These are phyloP conservation scores for Grosmannia clavigera DNA, from an alignment of 2,329 filamentous ascomycete species.

Conservation along the genomic window DNA sequence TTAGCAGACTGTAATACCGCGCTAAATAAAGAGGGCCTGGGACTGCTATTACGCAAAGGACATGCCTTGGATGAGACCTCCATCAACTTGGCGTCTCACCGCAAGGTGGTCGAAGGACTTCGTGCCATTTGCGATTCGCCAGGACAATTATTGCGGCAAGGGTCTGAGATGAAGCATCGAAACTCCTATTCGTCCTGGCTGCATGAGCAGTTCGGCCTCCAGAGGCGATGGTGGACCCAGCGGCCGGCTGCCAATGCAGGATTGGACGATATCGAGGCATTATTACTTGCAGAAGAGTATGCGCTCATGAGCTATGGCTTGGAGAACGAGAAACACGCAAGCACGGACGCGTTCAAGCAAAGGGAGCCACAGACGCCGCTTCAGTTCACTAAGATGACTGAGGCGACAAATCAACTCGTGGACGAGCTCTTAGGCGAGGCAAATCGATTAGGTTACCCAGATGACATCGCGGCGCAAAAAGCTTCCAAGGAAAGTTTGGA, in stretches of 20 bases:
- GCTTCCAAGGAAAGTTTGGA: conserved; percentile 16
- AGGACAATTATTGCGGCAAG: background rate
- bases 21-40: background rate
- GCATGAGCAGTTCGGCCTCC: conserved; percentile 7
- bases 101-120: conserved; percentile 6
- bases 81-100: background rate
- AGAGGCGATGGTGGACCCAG: conserved; percentile 8
- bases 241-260: conserved; percentile 2
- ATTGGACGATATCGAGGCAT: conserved; percentile 4
- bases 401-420: conserved; percentile 18
- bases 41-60: background rate
- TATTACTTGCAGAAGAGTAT: conserved; percentile 7
- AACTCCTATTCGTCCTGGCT: conserved; percentile 8
- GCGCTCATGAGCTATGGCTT: background rate
- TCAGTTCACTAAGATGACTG: conserved; percentile 9
- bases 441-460: conserved; percentile 13
- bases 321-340: background rate
- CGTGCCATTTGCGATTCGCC: conserved; percentile 8
- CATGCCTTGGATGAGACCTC: background rate
- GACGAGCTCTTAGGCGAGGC: conserved; percentile 19
- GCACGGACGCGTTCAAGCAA: background rate
- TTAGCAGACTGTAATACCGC: background rate
- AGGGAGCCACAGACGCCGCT: conserved; percentile 19
- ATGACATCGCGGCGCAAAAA: conserved; percentile 11
- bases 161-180: background rate